phyloP scores from a whole-genome alignment of 257 asterid genomes.

The Nicotiana benthamiana region DNA sequence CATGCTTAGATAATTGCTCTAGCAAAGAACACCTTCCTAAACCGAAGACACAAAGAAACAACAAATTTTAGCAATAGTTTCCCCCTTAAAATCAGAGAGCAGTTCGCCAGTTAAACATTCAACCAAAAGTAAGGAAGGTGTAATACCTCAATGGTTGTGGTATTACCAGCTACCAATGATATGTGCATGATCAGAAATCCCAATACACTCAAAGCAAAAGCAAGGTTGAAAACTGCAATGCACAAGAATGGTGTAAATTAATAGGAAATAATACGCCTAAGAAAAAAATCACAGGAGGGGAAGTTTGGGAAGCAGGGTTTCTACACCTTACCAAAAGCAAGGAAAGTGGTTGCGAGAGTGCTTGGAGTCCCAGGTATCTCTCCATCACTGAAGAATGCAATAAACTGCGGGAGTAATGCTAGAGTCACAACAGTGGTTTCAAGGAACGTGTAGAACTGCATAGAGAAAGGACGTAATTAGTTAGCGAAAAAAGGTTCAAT shows the following conservation, averaged over 20 bases:
- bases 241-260: slow-evolving; percentile 9
- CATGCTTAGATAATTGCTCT: not conserved
- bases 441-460: slow-evolving; percentile 92
- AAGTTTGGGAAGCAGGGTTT: slow-evolving; percentile 1
- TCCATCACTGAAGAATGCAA: slow-evolving; percentile 86
- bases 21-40: not conserved
- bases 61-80: not conserved
- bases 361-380: slow-evolving; percentile 95
- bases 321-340: slow-evolving; percentile 56
- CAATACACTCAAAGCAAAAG: slow-evolving; percentile 92
- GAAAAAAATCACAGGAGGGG: not conserved
- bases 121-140: not conserved
- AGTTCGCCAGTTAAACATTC: not conserved
- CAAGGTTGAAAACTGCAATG: slow-evolving; percentile 74
- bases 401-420: slow-evolving; percentile 70
- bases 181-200: slow-evolving; percentile 97
- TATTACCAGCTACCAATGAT: slow-evolving; percentile 76
- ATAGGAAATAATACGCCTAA: not conserved
- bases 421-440: slow-evolving; percentile 81
- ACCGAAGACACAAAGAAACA: not conserved
- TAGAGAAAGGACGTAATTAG: slow-evolving; percentile 11
- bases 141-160: slow-evolving; percentile 94
- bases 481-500: not conserved
- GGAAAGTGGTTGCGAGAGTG: slow-evolving; percentile 91
- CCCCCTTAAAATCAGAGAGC: not conserved